These are phyloP conservation scores for Trichosporon ovoides DNA, from an alignment of 1,284 basidiomycete species.

Conservation along the genomic window DNA sequence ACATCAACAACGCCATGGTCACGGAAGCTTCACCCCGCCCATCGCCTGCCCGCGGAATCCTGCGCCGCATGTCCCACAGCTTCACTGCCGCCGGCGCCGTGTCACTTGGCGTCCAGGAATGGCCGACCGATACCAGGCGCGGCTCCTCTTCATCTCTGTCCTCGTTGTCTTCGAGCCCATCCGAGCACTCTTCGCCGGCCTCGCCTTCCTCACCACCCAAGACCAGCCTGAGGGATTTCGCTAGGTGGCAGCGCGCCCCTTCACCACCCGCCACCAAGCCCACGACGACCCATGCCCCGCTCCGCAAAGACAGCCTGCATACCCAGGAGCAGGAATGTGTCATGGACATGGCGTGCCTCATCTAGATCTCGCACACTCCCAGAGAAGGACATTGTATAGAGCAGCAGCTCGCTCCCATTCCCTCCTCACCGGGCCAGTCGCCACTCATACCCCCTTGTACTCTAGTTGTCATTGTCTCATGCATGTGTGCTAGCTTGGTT, in stretches of 20 bases:
- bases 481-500: no score
- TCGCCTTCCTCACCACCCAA: neutral
- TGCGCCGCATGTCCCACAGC: neutral
- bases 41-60: neutral
- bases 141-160: no score
- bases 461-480: no score
- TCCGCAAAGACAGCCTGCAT: neutral
- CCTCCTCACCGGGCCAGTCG: no score
- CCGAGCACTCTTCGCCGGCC: neutral
- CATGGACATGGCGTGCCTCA: conserved; percentile 2
- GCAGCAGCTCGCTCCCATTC: no score
- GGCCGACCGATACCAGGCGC: neutral
- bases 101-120: neutral
- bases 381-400: no score
- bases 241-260: neutral
- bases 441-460: no score
- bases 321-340: neutral
- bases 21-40: no score
- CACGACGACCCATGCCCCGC: no score
- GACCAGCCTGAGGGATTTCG: neutral
- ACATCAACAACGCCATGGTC: no score
- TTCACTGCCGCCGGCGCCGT: neutral
- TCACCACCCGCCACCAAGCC: no score
- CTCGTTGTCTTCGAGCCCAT: no score
- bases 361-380: neutral